Evolutionary conservation across 129 eudicot species (phyloP).

Genomic region (Arctium minus): DNA sequence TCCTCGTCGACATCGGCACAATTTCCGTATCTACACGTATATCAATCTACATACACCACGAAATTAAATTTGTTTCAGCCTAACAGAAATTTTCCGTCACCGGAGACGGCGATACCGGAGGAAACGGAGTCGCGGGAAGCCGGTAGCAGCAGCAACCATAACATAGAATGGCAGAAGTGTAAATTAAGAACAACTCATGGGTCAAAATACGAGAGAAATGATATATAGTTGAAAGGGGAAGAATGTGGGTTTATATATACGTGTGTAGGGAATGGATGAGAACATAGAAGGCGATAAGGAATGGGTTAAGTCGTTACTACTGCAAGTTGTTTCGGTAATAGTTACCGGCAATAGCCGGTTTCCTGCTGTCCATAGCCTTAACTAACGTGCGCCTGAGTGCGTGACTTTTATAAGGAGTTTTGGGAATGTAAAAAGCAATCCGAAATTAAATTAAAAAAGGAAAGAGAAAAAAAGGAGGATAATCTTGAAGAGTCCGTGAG

Average conservation of each 20-base stretch:
- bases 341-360: conserved; percentile 11
- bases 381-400: neutral
- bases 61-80: neutral
- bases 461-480: neutral
- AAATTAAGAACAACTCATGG: neutral
- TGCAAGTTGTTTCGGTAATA: conserved; percentile 8
- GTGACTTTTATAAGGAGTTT: neutral
- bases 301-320: neutral
- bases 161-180: conserved; percentile 25
- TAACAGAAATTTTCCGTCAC: neutral
- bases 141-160: conserved; percentile 42
- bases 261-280: conserved; percentile 11
- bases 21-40: conserved; percentile 4
- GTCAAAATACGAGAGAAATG: neutral
- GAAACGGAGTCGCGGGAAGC: conserved; percentile 50
- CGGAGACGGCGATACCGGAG: conserved; percentile 51
- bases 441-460: neutral
- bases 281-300: neutral
- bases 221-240: neutral
- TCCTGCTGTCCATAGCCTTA: neutral
- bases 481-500: neutral
- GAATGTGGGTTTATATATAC: conserved; percentile 2
- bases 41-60: neutral
- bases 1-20: conserved; percentile 53
- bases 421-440: neutral